Evolutionary conservation across 805 yeast genomes (phyloP), one percentile per base, ranked within the genome.

Genomic region (Pichia rugopelliculosa): DNA sequence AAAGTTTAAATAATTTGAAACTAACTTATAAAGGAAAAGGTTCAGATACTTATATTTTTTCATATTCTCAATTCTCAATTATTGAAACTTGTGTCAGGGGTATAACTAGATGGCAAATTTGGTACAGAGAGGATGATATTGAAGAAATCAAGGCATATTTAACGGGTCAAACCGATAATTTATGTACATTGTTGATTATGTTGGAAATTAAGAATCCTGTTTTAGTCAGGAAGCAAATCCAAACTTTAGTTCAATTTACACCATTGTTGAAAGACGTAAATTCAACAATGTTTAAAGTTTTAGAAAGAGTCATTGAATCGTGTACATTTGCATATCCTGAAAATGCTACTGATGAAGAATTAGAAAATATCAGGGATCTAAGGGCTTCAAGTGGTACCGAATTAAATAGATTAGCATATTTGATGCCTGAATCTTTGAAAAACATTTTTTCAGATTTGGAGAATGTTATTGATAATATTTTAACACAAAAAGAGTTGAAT

Each of bases 301-400:
- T 93, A 48, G 98, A 93, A 61, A 86, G 83, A 54, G 87, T 86
- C 30, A 79, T 84, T 50, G 82, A 88, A 3, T 87, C 95, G 2
- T 84, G 88, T 45, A 91, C 97, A 0, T 79, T 78, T 61, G 91
- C 85, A 41, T 84, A 83, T 55, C 95, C 96, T 1, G 74, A 71
- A 13, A 57, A 62, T 42, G 61, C 66, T 2, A 47, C 49, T 9
- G 91, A 84, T 55, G 95, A 87, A 36, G 82, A 79, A 43, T 74
- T 85, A 26, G 96, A 89, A 53, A 69, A 84, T 9, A 80, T 93
- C 39, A 77, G 95, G 49, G 98, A 93, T 59, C 70, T 95, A 55
- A 75, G 97, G 57, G 84, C 93, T 2, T 83, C 89, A 44, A 87
- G 96, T 64, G 99, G 97, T 38, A 88, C 96, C 0, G 99, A 93